Base-by-base conservation (phyloP, 2,329 filamentous ascomycete species). In the Trichoderma afroharzianum region DNA sequence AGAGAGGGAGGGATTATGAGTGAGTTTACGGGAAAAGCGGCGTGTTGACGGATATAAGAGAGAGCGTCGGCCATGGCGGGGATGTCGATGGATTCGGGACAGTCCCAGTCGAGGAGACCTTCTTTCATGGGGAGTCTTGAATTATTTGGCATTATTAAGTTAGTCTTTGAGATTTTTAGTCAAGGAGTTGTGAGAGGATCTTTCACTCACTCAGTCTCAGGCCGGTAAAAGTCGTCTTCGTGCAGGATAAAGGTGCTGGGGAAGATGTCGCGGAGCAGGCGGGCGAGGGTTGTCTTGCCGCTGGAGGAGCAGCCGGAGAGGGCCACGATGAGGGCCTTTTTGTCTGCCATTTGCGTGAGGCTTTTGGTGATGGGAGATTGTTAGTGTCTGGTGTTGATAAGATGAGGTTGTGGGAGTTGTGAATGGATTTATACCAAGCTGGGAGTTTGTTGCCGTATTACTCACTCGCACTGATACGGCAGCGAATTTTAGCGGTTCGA, bases 191-290 rank as follows among this genome's bases (percentile, higher is more conserved):
- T 26, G 26, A 50, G 15, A n/a, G 30, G 30, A 32, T 21, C 86
- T 78, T 77, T 32, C 30, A 32, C 32, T 33, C 33, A 93, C 87
- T 94, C 87, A 33, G 87, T 82, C 79, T 98, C 95, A 1, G 92
- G 85, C 74, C 90, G 90, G 83, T 97, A 99, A 80, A 98, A 99
- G 81, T 99, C 96, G 83, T 99, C 96, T 80, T 97, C 90, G 80
- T 99, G 96, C 26, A 99, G 87, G 77, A 98, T 93, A 78, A 94
- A 95, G 18, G 90, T 87, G 75, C 87, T 85, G 9, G 91, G 91
- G 77, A 98, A 94, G 75, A 97, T 91, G 78, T 93, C 90, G 72
- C 94, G 90, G 21, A 99, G 86, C 14, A 98, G 86, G 3, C 95
- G 89, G 24, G 94, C 93, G 15, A 99, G 88, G 3, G 96, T 98